These are phyloP conservation scores for Candida pseudoviswanathii DNA, from an alignment of 1,139 yeast species.

Conservation along the genomic window DNA sequence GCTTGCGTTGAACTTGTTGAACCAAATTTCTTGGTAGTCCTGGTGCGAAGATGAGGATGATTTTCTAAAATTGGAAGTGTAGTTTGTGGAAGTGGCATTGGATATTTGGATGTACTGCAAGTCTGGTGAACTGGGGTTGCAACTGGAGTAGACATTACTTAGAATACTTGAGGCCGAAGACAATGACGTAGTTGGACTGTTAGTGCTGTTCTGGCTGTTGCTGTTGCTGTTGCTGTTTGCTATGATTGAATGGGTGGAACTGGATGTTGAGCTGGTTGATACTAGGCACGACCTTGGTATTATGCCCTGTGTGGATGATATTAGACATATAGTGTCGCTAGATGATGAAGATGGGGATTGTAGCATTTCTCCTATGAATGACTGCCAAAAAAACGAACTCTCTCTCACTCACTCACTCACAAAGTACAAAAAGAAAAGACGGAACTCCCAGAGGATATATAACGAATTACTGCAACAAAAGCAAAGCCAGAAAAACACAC, in stretches of 20 bases:
- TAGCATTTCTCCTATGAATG: background rate
- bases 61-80: constrained; percentile 4
- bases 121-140: background rate
- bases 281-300: constrained; percentile 10
- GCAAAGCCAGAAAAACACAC: no score
- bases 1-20: constrained; percentile 16
- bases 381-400: background rate
- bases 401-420: no score
- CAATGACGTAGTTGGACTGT: background rate
- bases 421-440: background rate
- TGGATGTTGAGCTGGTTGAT: constrained; percentile 5
- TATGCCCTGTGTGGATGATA: constrained; percentile 6
- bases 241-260: constrained; percentile 1
- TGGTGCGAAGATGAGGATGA: constrained; percentile 7
- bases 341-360: background rate
- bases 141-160: background rate
- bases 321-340: constrained; percentile 3
- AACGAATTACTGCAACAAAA: background rate
- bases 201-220: background rate
- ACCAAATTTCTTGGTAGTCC: constrained; percentile 11
- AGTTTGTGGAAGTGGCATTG: constrained; percentile 1
- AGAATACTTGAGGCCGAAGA: constrained; percentile 5
- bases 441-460: background rate
- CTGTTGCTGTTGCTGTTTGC: background rate
- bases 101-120: constrained; percentile 1